Evolutionary conservation across 2,329 filamentous ascomycete species (phyloP), one percentile per base, ranked within the genome.

Genomic region (Colletotrichum spaethianum): DNA sequence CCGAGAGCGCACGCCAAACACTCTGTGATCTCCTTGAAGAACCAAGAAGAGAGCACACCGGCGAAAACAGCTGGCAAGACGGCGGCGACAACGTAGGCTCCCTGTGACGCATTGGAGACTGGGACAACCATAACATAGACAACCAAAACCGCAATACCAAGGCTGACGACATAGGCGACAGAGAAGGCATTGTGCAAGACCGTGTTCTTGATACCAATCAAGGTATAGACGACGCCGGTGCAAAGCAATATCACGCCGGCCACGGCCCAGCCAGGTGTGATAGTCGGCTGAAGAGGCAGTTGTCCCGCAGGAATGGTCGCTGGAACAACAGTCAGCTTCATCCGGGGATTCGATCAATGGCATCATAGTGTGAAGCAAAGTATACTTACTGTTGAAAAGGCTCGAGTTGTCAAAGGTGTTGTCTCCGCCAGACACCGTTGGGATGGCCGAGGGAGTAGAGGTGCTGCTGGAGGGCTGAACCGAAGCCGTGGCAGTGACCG

Each of bases 41-140:
- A 86, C 65, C 59, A 63, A 11, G 95, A 86, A 0, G 94, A 90
- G 3, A 92, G 83, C 16, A 87, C 93, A 20, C 95, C 96, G 26
- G 97, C 88, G 28, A 94, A 86, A 7, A 91, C 79, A 1, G 95
- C 94, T 0, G 94, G 92, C 74, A 94, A 82, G 44, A 94, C 87
- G 3, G 89, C 89, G 2, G 94, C 95, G 8, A 95, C 93, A 44
- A 98, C 89, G 80, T 96, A 98, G 38, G 91, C 96, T 33, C 94
- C 96, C 82, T 98, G 94, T 2, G 96, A 85, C 0, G 90, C 93
- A 79, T 93, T 84, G 71, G 87, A 90, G 48, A 97, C 89, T 0
- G 95, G 94, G 0, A 92, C 89, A 66, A 88, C 92, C 93, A 97
- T 96, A 48, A 98, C 92, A 79, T 98, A 98, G 55, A 97, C 82